Conservation (phyloP, 1,139 yeast genomes). For the Pneumocystis murina region DNA sequence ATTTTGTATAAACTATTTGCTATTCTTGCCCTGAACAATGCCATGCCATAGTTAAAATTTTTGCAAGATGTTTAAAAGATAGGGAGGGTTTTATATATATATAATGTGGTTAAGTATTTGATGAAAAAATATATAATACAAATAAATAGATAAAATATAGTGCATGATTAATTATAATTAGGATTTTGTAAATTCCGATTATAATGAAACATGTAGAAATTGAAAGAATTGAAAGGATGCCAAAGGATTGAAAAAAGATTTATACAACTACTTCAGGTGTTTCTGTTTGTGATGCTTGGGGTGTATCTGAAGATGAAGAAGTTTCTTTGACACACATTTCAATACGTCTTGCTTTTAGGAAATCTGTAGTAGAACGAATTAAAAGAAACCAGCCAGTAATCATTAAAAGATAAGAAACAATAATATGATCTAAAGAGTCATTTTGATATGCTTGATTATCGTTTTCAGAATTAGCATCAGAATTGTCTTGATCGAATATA, state of each 20-base stretch:
- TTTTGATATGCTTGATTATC: constrained; percentile 20
- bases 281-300: constrained; percentile 4
- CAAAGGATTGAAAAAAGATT: not conserved
- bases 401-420: constrained; percentile 41
- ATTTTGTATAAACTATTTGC: too few species aligned
- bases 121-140: not conserved
- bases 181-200: not conserved
- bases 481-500: constrained; percentile 22
- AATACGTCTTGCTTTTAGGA: constrained; percentile 58
- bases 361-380: constrained; percentile 54
- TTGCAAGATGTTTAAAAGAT: not conserved
- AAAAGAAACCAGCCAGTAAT: constrained; percentile 55
- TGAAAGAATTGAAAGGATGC: not conserved
- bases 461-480: constrained; percentile 20
- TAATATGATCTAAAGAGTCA: not conserved
- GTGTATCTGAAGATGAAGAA: constrained; percentile 10
- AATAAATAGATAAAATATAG: not conserved
- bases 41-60: constrained; percentile 12
- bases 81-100: too few species aligned
- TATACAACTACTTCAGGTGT: constrained; percentile 8
- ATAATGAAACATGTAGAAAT: not conserved
- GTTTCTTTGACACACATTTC: constrained; percentile 41
- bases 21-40: constrained; percentile 6
- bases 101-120: too few species aligned
- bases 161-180: not conserved